Evolutionary conservation across 306 rosid species (phyloP), one percentile per base, ranked within the genome.

Genomic region (Bauhinia variegata): DNA sequence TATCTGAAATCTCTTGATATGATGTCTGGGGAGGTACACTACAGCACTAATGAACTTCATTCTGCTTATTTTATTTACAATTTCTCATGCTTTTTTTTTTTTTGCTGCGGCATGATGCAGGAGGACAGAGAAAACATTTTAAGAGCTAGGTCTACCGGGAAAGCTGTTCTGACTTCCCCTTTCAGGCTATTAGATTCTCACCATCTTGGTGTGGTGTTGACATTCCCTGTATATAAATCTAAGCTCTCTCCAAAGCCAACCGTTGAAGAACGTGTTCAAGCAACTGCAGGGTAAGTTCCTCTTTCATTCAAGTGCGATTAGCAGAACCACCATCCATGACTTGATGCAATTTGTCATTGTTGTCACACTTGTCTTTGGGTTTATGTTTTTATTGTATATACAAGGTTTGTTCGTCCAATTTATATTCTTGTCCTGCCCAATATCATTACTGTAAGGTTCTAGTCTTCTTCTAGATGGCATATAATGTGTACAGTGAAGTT

Each of bases 171-270:
- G 34, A 95, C 99, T n/a, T 86, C 97, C 49, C 99, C 99, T 8
- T 95, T 95, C 48, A 86, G 88, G 86, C 74, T 95, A 68, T 77
- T 95, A 61, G 95, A 84, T 61, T 86, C 99, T 73, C 97, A 83
- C 85, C 96, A 95, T 82, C 99, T 95, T 74, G 99, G 99, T 69
- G 99, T 95, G 74, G 99, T 95, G 43, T 72, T 95, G 84, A 95
- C 99, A 23, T 95, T 95, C 72, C 99, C 99, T 28, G 99, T 95
- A 71, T 95, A 88, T 84, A 95, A 90, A 70, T 86, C 91, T 63
- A 95, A 86, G 82, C 91, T 90, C 66, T 78, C 96, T 56, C 38
- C 65, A 11, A 72, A 78, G 60, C 96, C 99, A 66, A 78, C 96
- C 4, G 80, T 73, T 65, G 79, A 83, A 68, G 96, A 95, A 71